Conservation (phyloP, 495 filamentous ascomycete genomes). For the Corynascus novoguineensis region DNA sequence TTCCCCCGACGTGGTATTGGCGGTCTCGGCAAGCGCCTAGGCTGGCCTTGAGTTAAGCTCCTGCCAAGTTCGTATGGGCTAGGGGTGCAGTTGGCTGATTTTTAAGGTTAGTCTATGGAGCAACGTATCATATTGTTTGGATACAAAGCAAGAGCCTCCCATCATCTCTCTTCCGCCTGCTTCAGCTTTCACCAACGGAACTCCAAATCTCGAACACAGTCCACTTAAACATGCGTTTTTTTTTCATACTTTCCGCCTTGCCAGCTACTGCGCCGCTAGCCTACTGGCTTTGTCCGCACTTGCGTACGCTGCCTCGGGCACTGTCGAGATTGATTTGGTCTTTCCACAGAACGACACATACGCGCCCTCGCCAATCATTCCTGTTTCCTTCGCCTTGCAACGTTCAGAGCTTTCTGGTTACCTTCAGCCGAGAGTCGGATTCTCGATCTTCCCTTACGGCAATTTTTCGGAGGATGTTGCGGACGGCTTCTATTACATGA, state of each 20-base stretch:
- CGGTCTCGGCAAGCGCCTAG: too few relatives aligned
- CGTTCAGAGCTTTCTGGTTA: background rate
- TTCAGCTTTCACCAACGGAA: background rate
- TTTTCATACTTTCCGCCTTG: background rate
- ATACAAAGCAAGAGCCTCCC: too few relatives aligned
- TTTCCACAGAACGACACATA: background rate
- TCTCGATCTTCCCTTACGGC: background rate
- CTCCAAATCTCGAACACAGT: background rate
- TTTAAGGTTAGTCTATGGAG: too few relatives aligned
- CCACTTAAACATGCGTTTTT: background rate
- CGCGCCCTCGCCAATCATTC: background rate
- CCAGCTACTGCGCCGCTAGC: background rate
- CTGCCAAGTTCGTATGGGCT: too few relatives aligned
- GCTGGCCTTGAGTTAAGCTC: too few relatives aligned
- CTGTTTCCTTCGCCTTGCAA: background rate
- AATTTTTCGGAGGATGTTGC: background rate
- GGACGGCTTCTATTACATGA: background rate
- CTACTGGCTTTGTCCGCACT: background rate
- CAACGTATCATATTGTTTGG: too few relatives aligned
- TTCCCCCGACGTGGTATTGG: too few relatives aligned
- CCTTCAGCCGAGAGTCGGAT: background rate
- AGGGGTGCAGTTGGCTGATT: too few relatives aligned
- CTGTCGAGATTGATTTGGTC: background rate
- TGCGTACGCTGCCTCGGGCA: background rate
- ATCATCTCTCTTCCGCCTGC: background rate